These are phyloP conservation scores for Backusella psychrophila DNA, from an alignment of 192 early-diverging fungal species.

Conservation along the genomic window DNA sequence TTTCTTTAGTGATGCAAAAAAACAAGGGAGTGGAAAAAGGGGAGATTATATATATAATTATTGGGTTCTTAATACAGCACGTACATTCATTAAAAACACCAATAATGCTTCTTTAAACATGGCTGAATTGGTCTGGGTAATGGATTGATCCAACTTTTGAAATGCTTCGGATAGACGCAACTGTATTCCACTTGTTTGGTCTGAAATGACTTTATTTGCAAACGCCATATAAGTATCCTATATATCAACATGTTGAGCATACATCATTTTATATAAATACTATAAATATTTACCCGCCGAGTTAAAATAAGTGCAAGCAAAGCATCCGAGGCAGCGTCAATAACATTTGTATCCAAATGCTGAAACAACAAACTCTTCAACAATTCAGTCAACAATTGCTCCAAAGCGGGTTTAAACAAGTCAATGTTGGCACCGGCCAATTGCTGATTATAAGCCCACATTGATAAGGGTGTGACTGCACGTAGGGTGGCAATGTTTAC, in stretches of 20 bases:
- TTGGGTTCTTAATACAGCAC: slow-evolving; percentile 64
- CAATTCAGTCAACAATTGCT: slow-evolving; percentile 49
- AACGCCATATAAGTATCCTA: slow-evolving; percentile 46
- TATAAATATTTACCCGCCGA: slow-evolving; percentile 34
- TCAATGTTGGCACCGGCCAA: slow-evolving; percentile 22
- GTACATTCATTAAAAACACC: slow-evolving; percentile 59
- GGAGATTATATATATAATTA: slow-evolving; percentile 23
- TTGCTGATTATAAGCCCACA: slow-evolving; percentile 53
- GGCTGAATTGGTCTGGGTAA: slow-evolving; percentile 37
- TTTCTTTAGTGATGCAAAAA: not conserved
- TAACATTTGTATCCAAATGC: slow-evolving; percentile 57
- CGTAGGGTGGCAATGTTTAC: slow-evolving; percentile 58
- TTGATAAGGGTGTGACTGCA: slow-evolving; percentile 59
- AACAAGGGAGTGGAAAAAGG: not conserved
- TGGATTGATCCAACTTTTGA: slow-evolving; percentile 38
- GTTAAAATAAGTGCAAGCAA: slow-evolving; percentile 56
- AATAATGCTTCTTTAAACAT: slow-evolving; percentile 47
- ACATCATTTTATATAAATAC: not conserved
- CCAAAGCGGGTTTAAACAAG: slow-evolving; percentile 40
- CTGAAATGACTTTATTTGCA: slow-evolving; percentile 50
- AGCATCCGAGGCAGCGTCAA: slow-evolving; percentile 60
- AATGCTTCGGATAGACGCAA: slow-evolving; percentile 46
- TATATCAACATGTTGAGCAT: not conserved
- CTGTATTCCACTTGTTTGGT: slow-evolving; percentile 43
- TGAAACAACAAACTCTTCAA: slow-evolving; percentile 61